These are phyloP conservation scores for Flaveria linearis DNA, from an alignment of 129 eudicot genomes.

Conservation along the genomic window DNA sequence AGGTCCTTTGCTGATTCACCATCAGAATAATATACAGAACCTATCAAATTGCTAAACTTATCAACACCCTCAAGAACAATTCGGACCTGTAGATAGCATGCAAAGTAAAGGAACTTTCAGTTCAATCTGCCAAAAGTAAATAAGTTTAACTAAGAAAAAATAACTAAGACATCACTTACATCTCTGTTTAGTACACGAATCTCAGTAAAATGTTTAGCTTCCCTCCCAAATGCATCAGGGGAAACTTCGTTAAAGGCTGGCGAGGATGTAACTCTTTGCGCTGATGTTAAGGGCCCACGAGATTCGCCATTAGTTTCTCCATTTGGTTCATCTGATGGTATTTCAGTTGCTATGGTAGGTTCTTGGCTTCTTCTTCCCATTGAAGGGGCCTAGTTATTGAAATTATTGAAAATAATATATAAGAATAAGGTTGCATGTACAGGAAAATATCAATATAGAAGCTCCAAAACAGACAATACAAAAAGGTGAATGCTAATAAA, in stretches of 20 bases:
- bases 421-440: not conserved
- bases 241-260: conserved; percentile 67
- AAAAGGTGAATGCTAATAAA: not conserved
- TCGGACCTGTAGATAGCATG: conserved; percentile 58
- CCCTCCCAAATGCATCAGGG: conserved; percentile 87
- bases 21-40: conserved; percentile 81
- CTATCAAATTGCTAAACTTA: conserved; percentile 78
- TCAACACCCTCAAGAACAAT: conserved; percentile 89
- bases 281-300: conserved; percentile 75
- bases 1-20: conserved; percentile 82
- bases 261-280: conserved; percentile 75
- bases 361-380: conserved; percentile 83
- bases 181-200: conserved; percentile 88
- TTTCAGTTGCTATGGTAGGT: conserved; percentile 44
- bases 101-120: not conserved
- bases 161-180: conserved; percentile 45
- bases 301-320: conserved; percentile 59
- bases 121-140: conserved; percentile 1
- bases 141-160: not conserved
- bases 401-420: not conserved
- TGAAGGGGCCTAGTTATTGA: conserved; percentile 67
- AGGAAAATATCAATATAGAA: not conserved
- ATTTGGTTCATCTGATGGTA: conserved; percentile 53
- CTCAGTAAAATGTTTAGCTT: conserved; percentile 95
- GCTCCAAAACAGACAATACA: not conserved